Percentiles rank a stretch among this genome's conserved stretches.
These are phyloP conservation scores for Phlebiopsis flavidoalba DNA, from an alignment of 768 basidiomycete genomes.

Conservation along the genomic window DNA sequence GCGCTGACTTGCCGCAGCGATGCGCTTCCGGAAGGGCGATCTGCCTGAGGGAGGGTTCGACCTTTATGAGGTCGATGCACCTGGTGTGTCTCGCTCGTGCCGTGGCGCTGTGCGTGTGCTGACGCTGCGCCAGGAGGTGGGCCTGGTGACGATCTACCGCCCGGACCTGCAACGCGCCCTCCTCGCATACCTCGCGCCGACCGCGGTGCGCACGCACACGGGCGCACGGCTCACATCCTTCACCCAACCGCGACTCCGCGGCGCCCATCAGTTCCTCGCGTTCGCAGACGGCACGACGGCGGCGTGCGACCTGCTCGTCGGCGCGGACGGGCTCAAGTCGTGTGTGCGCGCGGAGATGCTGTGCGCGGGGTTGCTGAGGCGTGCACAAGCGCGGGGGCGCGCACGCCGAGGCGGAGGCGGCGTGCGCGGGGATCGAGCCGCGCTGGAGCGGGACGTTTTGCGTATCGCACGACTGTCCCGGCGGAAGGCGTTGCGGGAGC, in stretches of 20 bases:
- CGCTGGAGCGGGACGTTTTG: slow-evolving; percentile 35
- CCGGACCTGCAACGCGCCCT: slow-evolving; percentile 62
- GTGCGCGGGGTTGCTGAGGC: slow-evolving; percentile 17
- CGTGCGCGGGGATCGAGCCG: slow-evolving; percentile 36
- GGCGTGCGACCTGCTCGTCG: slow-evolving; percentile 60
- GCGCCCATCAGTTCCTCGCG: slow-evolving; percentile 37
- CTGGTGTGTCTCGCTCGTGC: no score
- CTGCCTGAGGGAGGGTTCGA: slow-evolving; percentile 42
- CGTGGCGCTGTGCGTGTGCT: no score
- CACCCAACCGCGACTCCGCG: slow-evolving; percentile 27
- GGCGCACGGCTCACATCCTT: slow-evolving; percentile 59
- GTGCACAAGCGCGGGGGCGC: slow-evolving; percentile 31
- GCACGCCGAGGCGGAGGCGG: slow-evolving; percentile 39
- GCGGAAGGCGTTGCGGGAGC: slow-evolving; percentile 23
- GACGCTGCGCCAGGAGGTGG: slow-evolving; percentile 18
- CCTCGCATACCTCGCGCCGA: slow-evolving; percentile 34
- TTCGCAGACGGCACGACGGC: slow-evolving; percentile 61
- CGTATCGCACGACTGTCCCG: slow-evolving; percentile 57
- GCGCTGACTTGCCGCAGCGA: slow-evolving; percentile 36
- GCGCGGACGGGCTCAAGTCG: slow-evolving; percentile 67
- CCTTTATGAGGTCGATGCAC: slow-evolving; percentile 49
- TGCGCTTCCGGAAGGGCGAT: slow-evolving; percentile 60
- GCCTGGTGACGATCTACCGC: slow-evolving; percentile 46
- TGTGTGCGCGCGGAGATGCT: slow-evolving; percentile 36
- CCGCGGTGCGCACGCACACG: slow-evolving; percentile 35